A percentile compares a stretch with the other conserved stretches of the same genome.
Conservation (phyloP, 441 rosid species). For the Rhodomyrtus psidioides region DNA sequence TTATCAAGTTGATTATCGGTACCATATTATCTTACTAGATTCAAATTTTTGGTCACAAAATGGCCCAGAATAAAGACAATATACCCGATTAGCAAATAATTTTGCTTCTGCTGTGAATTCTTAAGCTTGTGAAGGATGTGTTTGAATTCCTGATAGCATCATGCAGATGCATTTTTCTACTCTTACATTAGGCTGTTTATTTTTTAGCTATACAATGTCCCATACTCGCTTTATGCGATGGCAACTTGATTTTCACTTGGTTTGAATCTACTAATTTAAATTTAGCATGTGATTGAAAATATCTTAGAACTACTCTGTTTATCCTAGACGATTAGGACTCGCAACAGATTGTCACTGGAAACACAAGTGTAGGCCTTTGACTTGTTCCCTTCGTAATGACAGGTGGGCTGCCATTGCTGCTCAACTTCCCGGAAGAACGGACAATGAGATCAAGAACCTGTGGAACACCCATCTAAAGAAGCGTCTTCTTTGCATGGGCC, state of each 20-base stretch:
- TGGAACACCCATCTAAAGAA: conserved; percentile 50
- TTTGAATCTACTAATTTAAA: background rate
- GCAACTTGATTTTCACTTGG: background rate
- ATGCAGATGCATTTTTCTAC: background rate
- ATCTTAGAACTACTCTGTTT: background rate
- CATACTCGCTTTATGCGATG: too few relatives aligned
- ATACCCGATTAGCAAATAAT: background rate
- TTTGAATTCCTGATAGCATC: background rate
- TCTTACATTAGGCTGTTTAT: background rate
- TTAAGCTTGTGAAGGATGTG: background rate
- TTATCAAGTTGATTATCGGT: background rate
- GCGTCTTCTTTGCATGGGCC: conserved; percentile 22
- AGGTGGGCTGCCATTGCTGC: conserved; percentile 61
- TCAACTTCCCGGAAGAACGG: conserved; percentile 50
- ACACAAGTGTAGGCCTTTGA: background rate
- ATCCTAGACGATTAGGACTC: background rate
- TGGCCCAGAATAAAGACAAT: background rate
- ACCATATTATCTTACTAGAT: background rate
- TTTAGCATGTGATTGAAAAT: background rate
- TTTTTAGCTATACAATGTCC: background rate
- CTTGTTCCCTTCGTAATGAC: background rate
- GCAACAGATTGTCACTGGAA: background rate
- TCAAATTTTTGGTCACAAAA: background rate
- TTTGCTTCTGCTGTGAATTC: background rate
- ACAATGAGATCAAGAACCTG: conserved; percentile 50